Conservation (phyloP, 176 grass and related monocot species). For the Avena eriantha region DNA sequence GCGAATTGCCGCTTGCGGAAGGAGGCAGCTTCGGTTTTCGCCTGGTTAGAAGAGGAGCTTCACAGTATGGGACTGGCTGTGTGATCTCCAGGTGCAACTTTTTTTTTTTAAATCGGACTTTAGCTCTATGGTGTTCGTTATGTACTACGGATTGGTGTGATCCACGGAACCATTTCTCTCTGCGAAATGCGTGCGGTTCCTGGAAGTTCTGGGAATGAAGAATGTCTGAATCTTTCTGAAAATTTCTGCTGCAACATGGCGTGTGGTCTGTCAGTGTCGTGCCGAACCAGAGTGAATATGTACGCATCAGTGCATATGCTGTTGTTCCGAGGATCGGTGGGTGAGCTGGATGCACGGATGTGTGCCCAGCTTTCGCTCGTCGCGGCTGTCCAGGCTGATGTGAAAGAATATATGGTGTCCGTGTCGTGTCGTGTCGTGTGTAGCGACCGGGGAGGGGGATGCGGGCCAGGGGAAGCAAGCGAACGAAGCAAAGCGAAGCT, state of each 20-base stretch:
- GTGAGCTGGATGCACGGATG: slow-evolving; percentile 10
- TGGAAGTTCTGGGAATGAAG: background rate
- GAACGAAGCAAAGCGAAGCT: background rate
- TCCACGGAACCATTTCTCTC: slow-evolving; percentile 20
- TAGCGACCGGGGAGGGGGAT: background rate
- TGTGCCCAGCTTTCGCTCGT: background rate
- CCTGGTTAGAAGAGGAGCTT: background rate
- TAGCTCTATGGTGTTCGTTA: background rate
- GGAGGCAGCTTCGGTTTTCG: slow-evolving; percentile 37
- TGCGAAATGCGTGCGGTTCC: background rate
- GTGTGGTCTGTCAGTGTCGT: background rate
- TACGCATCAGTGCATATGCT: background rate
- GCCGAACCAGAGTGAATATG: background rate
- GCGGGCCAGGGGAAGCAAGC: background rate
- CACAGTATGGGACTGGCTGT: slow-evolving; percentile 23
- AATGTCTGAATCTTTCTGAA: slow-evolving; percentile 1
- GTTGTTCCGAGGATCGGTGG: background rate
- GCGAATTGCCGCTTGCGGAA: background rate
- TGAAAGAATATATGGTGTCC: background rate
- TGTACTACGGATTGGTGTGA: slow-evolving; percentile 12
- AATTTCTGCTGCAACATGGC: background rate
- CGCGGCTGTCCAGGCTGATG: background rate
- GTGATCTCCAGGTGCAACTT: background rate
- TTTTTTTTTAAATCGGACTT: background rate
- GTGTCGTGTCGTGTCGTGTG: background rate